Evolutionary conservation across 2,329 filamentous ascomycete genomes (phyloP).

Genomic region (Claviceps paspali): DNA sequence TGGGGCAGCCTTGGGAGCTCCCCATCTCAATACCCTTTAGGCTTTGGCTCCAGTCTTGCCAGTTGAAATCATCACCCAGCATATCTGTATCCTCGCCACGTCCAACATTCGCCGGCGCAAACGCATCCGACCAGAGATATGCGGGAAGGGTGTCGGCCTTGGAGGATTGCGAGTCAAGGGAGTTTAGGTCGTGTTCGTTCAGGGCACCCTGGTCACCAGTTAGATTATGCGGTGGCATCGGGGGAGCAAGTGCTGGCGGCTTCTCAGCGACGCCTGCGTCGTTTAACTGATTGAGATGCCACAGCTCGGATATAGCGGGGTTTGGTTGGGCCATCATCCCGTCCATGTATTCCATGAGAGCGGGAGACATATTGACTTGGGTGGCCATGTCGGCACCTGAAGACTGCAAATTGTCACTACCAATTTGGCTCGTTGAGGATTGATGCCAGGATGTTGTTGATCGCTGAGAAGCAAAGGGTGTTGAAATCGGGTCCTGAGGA

Average conservation of each 20-base stretch:
- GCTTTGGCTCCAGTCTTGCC: slow-evolving; percentile 32
- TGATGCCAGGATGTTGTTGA: not conserved
- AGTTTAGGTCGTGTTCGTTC: slow-evolving; percentile 9
- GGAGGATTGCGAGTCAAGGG: slow-evolving; percentile 11
- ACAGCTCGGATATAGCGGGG: slow-evolving; percentile 22
- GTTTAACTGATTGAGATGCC: slow-evolving; percentile 6
- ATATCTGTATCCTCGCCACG: slow-evolving; percentile 21
- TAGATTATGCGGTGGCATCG: not conserved
- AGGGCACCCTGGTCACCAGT: slow-evolving; percentile 5
- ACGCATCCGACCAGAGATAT: slow-evolving; percentile 26
- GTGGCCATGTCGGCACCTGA: slow-evolving; percentile 7
- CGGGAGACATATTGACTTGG: slow-evolving; percentile 14
- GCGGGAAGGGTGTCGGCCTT: slow-evolving; percentile 22
- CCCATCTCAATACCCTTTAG: slow-evolving; percentile 24
- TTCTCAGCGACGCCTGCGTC: not conserved
- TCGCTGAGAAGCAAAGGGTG: not conserved
- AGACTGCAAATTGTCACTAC: slow-evolving; percentile 7
- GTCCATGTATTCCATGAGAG: slow-evolving; percentile 21
- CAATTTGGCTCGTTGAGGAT: slow-evolving; percentile 4
- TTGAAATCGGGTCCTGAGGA: slow-evolving; percentile 12
- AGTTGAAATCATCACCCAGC: slow-evolving; percentile 29
- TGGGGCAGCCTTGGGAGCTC: slow-evolving; percentile 10
- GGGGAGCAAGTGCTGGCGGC: not conserved
- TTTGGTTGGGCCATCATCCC: slow-evolving; percentile 22
- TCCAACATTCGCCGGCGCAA: slow-evolving; percentile 15